Evolutionary conservation across 2,329 filamentous ascomycete species (phyloP).

Genomic region (Catunica adiposa): DNA sequence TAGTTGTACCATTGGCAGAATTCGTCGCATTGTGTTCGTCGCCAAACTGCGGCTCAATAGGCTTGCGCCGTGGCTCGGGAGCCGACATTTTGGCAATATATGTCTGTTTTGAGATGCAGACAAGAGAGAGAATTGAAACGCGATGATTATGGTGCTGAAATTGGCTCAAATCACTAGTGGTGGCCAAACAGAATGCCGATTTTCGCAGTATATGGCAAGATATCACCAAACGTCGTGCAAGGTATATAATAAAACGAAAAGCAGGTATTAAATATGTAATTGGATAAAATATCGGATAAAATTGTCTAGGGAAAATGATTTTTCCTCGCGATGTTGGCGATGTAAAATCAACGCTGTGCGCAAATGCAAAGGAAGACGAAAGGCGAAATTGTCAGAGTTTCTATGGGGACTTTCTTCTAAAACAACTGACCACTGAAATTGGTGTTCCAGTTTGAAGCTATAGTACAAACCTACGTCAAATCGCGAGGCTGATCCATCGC

Average conservation of each 20-base stretch:
- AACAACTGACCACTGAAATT: constrained; percentile 3
- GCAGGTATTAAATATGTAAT: background rate
- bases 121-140: background rate
- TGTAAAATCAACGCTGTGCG: background rate
- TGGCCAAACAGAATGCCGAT: background rate
- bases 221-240: background rate
- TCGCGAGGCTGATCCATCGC: constrained; percentile 14
- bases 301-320: background rate
- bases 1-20: constrained; percentile 23
- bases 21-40: constrained; percentile 23
- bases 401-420: background rate
- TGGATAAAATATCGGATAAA: background rate
- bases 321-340: background rate
- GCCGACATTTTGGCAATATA: constrained; percentile 7
- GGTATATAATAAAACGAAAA: background rate
- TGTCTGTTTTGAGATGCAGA: background rate
- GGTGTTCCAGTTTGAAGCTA: constrained; percentile 7
- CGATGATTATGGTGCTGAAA: background rate
- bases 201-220: background rate
- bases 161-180: background rate
- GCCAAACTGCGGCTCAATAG: constrained; percentile 4
- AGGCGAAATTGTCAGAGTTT: background rate
- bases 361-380: background rate
- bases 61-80: constrained; percentile 11
- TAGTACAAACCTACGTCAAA: background rate